Percentiles rank a stretch among this genome's conserved stretches.
phyloP scores from a whole-genome alignment of 768 basidiomycete genomes.

The Lactarius tabidus region DNA sequence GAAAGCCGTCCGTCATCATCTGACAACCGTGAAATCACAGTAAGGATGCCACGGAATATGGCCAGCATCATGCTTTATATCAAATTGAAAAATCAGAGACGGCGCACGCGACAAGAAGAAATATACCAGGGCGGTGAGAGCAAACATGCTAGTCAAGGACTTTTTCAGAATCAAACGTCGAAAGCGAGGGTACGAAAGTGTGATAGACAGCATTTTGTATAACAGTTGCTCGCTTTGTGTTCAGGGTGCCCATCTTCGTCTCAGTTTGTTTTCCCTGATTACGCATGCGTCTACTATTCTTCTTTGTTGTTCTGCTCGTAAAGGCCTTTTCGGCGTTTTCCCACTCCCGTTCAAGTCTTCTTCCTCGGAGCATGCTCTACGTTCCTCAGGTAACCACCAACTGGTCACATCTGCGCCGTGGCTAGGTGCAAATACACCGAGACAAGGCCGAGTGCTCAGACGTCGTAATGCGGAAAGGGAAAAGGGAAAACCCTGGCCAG shows the following conservation, averaged over 20 bases:
- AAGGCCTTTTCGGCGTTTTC: background rate
- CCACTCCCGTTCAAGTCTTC: background rate
- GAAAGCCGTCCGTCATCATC: conserved; percentile 22
- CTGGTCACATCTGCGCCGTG: background rate
- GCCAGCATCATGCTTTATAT: conserved; percentile 9
- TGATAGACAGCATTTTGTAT: background rate
- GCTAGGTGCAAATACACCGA: background rate
- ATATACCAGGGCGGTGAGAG: background rate
- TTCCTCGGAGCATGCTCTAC: background rate
- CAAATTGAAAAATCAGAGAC: background rate
- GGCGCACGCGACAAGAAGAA: background rate
- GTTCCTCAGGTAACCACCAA: background rate
- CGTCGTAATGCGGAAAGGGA: background rate
- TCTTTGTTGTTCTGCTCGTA: background rate
- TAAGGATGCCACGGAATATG: conserved; percentile 10
- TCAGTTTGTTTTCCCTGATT: background rate
- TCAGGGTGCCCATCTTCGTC: background rate
- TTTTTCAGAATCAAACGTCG: background rate
- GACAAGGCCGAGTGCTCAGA: background rate
- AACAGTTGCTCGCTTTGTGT: background rate
- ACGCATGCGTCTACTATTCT: background rate
- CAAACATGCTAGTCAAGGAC: background rate
- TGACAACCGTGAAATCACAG: conserved; percentile 18
- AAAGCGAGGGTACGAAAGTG: background rate
- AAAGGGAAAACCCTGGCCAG: too few species aligned